These are phyloP conservation scores for Kuraishia borneana DNA, from an alignment of 805 yeast species.

Conservation along the genomic window DNA sequence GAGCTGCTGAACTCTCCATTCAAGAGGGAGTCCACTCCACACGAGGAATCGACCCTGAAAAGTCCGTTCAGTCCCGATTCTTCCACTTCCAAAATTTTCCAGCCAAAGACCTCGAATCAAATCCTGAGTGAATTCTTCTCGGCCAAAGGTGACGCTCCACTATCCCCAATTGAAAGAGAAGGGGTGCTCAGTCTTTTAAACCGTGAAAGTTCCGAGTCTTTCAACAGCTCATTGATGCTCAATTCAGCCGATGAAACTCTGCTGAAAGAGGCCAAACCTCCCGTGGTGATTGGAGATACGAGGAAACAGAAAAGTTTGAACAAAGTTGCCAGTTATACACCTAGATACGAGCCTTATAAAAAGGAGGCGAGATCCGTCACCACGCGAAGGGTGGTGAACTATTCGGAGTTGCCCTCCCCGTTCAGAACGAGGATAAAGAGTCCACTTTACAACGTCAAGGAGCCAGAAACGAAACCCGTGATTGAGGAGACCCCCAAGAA, in stretches of 20 bases:
- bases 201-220: neutral
- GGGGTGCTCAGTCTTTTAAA: slow-evolving; percentile 39
- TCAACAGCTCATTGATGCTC: neutral
- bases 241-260: neutral
- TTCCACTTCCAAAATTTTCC: neutral
- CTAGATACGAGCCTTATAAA: neutral
- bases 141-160: slow-evolving; percentile 65
- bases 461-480: neutral
- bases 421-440: neutral
- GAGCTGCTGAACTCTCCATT: no score
- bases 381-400: neutral
- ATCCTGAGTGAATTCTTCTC: slow-evolving; percentile 54
- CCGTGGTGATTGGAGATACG: neutral
- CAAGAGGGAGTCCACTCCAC: no score
- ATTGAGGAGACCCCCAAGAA: neutral
- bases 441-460: neutral
- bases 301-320: neutral
- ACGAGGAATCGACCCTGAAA: no score
- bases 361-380: neutral
- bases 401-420: neutral
- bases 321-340: neutral
- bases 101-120: neutral
- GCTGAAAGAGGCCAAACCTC: neutral
- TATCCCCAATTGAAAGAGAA: slow-evolving; percentile 65
- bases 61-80: neutral